Evolutionary conservation across 2,329 filamentous ascomycete species (phyloP).

Genomic region (Hymenoscyphus infarciens): DNA sequence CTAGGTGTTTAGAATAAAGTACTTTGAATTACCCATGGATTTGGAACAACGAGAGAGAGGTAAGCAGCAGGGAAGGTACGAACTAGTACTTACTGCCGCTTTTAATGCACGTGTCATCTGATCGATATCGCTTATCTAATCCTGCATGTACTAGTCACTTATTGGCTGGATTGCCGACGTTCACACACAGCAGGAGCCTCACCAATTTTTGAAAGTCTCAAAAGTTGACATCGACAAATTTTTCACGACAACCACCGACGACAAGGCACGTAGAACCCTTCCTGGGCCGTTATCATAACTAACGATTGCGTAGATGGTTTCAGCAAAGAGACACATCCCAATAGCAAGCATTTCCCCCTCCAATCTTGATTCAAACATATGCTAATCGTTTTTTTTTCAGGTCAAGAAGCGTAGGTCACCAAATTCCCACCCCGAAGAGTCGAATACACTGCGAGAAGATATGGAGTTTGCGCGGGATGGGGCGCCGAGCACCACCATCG

Average conservation of each 20-base stretch:
- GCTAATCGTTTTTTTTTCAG: no score
- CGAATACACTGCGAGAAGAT: background rate
- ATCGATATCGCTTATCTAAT: background rate
- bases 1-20: no score
- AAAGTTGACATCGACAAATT: background rate
- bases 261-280: no score
- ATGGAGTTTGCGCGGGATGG: background rate
- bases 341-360: no score
- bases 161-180: conserved; percentile 6
- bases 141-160: no score
- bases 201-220: background rate
- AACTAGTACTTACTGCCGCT: no score
- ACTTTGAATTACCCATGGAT: background rate
- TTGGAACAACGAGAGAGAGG: no score
- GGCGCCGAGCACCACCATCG: background rate
- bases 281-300: no score
- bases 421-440: background rate
- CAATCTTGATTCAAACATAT: conserved; percentile 99
- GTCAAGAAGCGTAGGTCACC: conserved; percentile 97
- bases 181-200: background rate
- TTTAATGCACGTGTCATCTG: no score
- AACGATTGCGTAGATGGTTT: no score
- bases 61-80: no score
- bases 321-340: conserved; percentile 51
- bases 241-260: conserved; percentile 21